Conservation (phyloP, 257 asterid genomes). For the Lithospermum erythrorhizon region DNA sequence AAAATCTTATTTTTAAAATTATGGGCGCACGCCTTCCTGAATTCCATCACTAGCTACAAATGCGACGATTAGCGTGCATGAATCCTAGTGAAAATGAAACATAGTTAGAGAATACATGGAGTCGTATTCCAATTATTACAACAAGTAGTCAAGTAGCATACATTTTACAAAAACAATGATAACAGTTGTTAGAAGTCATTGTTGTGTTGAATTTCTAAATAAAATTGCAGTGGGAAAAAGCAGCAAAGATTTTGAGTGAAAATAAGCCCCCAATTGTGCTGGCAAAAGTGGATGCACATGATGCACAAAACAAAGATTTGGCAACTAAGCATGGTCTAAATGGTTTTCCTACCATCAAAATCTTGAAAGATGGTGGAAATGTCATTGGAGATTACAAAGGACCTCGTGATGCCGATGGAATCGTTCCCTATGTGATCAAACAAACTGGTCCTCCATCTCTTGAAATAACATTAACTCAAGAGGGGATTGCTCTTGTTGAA, state of each 20-base stretch:
- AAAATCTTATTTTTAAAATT: too few relatives aligned
- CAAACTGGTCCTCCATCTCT: constrained; percentile 6
- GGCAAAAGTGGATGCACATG: constrained; percentile 2
- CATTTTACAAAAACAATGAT: too few relatives aligned
- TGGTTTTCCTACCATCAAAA: constrained; percentile 4
- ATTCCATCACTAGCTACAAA: too few relatives aligned
- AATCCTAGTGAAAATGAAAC: too few relatives aligned
- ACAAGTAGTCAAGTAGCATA: too few relatives aligned
- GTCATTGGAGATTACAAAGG: constrained; percentile 1
- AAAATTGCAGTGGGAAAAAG: constrained; percentile 6
- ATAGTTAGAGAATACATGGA: too few relatives aligned
- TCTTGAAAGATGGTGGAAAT: constrained; percentile 6
- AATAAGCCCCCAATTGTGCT: constrained; percentile 2
- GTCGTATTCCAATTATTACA: too few relatives aligned
- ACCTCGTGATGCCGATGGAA: background rate
- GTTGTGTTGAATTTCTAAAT: too few relatives aligned
- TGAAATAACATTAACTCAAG: background rate
- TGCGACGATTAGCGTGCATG: too few relatives aligned
- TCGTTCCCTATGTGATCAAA: constrained; percentile 5
- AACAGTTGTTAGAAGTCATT: too few relatives aligned
- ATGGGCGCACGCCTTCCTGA: too few relatives aligned
- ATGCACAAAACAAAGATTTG: constrained; percentile 2
- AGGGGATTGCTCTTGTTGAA: background rate
- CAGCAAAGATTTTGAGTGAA: background rate
- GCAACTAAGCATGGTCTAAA: background rate